These are phyloP conservation scores for Helicostylum pulchrum DNA, from an alignment of 192 early-diverging fungal species.

Conservation along the genomic window DNA sequence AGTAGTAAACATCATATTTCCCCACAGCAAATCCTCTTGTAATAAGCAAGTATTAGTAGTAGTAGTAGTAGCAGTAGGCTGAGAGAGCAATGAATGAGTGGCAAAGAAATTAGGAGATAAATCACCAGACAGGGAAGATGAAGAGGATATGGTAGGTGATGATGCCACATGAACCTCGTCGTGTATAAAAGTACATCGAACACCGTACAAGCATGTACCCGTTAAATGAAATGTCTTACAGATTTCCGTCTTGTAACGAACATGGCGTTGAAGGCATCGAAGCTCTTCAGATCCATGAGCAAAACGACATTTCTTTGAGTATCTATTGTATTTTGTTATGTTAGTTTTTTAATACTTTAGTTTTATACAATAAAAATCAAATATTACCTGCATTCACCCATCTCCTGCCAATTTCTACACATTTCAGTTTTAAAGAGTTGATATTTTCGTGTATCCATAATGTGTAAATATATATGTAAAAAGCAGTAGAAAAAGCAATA, in stretches of 20 bases:
- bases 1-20: neutral
- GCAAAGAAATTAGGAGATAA: too few species aligned
- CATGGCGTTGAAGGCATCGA: conserved; percentile 77
- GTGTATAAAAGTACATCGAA: conserved; percentile 95
- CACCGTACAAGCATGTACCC: conserved; percentile 90
- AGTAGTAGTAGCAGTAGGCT: too few species aligned
- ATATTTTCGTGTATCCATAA: conserved; percentile 9
- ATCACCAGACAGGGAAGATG: too few species aligned
- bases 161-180: conserved; percentile 24
- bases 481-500: conserved; percentile 12
- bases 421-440: conserved; percentile 46
- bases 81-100: neutral
- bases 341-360: too few species aligned
- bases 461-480: conserved; percentile 2
- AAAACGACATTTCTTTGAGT: conserved; percentile 92
- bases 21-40: neutral
- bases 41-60: neutral
- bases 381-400: conserved; percentile 41
- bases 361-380: neutral
- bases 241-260: conserved; percentile 93
- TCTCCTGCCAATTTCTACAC: conserved; percentile 49
- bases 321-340: conserved; percentile 49
- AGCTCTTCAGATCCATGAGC: conserved; percentile 83
- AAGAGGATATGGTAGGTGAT: too few species aligned
- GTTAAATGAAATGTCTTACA: conserved; percentile 88